Conservation (phyloP, 345 rosid genomes). For the rapeseed (Brassica napus) region DNA sequence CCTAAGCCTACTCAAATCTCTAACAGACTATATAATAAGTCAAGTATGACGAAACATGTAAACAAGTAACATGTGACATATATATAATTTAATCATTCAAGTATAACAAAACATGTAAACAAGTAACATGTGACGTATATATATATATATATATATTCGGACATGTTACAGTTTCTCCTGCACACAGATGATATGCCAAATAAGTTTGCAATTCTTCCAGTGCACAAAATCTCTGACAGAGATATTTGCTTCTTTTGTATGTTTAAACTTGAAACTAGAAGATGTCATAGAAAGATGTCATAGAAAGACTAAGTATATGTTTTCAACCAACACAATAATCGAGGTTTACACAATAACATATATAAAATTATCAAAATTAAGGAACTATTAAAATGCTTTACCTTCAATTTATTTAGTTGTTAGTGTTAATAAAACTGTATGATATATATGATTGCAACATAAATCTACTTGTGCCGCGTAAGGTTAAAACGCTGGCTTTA, state of each 20-base stretch:
- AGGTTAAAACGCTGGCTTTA: conserved; percentile 23
- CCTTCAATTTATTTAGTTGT: background rate
- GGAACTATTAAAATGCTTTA: background rate
- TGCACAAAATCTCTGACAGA: conserved; percentile 6
- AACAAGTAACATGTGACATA: background rate
- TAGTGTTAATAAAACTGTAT: conserved; percentile 1
- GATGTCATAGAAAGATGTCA: background rate
- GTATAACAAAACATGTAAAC: conserved; percentile 7
- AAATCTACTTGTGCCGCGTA: conserved; percentile 23
- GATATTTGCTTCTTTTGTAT: background rate
- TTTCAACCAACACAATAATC: background rate
- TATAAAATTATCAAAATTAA: background rate
- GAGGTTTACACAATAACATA: background rate
- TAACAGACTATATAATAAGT: background rate
- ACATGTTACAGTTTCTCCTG: conserved; percentile 12
- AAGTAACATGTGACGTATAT: conserved; percentile 2
- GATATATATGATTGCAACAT: conserved; percentile 13
- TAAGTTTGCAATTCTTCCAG: background rate
- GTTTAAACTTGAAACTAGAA: background rate
- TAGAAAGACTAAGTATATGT: background rate
- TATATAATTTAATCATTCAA: background rate
- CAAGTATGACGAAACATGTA: background rate
- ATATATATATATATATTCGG: conserved; percentile 9
- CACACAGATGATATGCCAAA: conserved; percentile 16
- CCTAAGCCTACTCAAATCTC: background rate